phyloP scores from a whole-genome alignment of 2,329 filamentous ascomycete genomes.

The Trichoderma sp. region DNA sequence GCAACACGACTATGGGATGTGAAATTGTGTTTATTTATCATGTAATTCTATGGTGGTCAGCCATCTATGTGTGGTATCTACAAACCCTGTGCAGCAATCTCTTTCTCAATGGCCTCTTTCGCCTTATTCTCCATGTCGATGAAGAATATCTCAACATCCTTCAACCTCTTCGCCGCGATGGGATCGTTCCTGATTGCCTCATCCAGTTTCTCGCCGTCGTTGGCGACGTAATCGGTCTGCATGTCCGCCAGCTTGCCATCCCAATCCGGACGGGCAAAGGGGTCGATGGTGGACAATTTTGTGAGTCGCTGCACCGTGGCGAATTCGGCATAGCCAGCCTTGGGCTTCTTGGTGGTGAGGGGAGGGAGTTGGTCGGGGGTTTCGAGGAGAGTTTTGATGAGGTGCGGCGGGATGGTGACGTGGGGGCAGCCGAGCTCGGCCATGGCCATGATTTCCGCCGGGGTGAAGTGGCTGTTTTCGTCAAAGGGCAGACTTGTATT shows the following conservation, averaged over 20 bases:
- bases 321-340: constrained; percentile 15
- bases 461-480: constrained; percentile 20
- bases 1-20: neutral
- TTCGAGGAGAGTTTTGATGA: constrained; percentile 20
- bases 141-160: constrained; percentile 37
- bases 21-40: neutral
- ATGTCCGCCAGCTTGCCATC: constrained; percentile 38
- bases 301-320: constrained; percentile 32
- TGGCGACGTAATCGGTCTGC: constrained; percentile 43
- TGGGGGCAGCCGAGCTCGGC: constrained; percentile 24
- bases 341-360: constrained; percentile 1
- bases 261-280: constrained; percentile 36
- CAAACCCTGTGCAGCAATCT: constrained; percentile 17
- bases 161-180: constrained; percentile 32
- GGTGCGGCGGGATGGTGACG: constrained; percentile 21
- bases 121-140: constrained; percentile 33
- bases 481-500: neutral
- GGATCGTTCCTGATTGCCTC: constrained; percentile 37
- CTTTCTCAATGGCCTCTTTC: constrained; percentile 28
- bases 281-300: constrained; percentile 37
- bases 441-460: constrained; percentile 23
- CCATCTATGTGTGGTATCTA: neutral
- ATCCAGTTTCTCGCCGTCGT: constrained; percentile 33
- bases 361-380: constrained; percentile 19
- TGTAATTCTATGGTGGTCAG: neutral